These are phyloP conservation scores for Cryphonectria carpinicola DNA, from an alignment of 2,329 filamentous ascomycete genomes.

Conservation along the genomic window DNA sequence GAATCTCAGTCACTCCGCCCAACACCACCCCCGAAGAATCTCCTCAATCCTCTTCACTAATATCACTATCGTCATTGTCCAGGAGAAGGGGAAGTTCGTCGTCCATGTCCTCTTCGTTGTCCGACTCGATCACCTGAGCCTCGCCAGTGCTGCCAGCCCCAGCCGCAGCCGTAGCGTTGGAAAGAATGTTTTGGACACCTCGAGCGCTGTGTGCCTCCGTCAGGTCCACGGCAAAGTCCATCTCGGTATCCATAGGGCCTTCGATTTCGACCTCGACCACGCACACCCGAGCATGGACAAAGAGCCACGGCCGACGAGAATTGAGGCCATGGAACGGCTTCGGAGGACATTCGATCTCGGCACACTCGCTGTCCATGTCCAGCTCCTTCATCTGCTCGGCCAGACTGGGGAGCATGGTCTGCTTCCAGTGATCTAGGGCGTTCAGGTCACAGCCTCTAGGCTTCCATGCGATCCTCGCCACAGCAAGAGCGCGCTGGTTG, in stretches of 20 bases:
- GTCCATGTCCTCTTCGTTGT: background rate
- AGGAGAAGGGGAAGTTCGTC: background rate
- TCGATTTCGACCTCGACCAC: slow-evolving; percentile 15
- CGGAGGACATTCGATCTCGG: slow-evolving; percentile 4
- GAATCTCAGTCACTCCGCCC: background rate
- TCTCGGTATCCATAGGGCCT: slow-evolving; percentile 19
- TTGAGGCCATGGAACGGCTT: slow-evolving; percentile 6
- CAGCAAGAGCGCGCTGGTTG: slow-evolving; percentile 16
- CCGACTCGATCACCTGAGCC: background rate
- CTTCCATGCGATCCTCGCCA: slow-evolving; percentile 15
- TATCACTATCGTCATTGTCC: slow-evolving; percentile 6
- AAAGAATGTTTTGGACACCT: background rate
- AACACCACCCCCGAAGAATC: background rate
- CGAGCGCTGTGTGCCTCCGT: background rate
- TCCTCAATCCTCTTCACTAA: slow-evolving; percentile 17
- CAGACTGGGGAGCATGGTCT: slow-evolving; percentile 9
- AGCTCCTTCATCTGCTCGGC: background rate
- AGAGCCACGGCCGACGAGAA: slow-evolving; percentile 16
- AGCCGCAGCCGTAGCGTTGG: background rate
- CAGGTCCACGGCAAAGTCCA: background rate
- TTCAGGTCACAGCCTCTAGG: slow-evolving; percentile 3
- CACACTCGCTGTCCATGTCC: slow-evolving; percentile 11
- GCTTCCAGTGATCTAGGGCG: slow-evolving; percentile 3
- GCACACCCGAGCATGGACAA: slow-evolving; percentile 6
- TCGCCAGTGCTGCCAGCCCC: background rate